Evolutionary conservation across 306 rosid species (phyloP).

Genomic region (Delonix regia): DNA sequence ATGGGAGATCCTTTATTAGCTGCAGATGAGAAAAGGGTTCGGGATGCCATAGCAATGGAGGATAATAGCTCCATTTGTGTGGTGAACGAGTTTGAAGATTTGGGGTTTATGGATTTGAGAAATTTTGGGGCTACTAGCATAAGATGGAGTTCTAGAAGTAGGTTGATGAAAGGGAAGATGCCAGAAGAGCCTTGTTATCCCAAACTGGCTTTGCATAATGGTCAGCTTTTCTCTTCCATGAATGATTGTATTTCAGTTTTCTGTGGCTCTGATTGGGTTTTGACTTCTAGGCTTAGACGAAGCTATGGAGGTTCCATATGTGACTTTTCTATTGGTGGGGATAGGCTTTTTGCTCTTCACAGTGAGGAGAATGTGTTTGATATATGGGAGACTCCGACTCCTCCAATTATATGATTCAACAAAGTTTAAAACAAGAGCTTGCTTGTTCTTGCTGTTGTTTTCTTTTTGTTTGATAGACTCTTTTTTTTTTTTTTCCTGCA

Average conservation of each 20-base stretch:
- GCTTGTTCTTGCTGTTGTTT: conserved; percentile 21
- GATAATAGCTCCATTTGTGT: conserved; percentile 79
- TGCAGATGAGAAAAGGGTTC: conserved; percentile 74
- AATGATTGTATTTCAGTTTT: conserved; percentile 88
- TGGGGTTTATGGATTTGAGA: conserved; percentile 91
- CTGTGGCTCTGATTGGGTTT: conserved; percentile 90
- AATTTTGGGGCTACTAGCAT: conserved; percentile 61
- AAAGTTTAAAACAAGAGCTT: neutral
- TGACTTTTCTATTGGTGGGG: conserved; percentile 95
- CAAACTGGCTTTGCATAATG: conserved; percentile 79
- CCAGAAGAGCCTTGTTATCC: conserved; percentile 96
- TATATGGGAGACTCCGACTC: conserved; percentile 92
- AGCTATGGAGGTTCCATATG: conserved; percentile 90
- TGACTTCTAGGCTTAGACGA: conserved; percentile 82
- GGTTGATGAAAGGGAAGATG: conserved; percentile 83
- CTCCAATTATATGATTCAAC: conserved; percentile 62
- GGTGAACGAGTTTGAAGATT: conserved; percentile 89
- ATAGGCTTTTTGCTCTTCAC: conserved; percentile 87
- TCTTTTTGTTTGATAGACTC: conserved; percentile 34
- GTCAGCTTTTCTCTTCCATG: conserved; percentile 95
- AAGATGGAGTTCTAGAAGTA: conserved; percentile 92
- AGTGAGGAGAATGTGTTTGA: conserved; percentile 96
- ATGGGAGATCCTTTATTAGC: conserved; percentile 54
- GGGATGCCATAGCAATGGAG: conserved; percentile 95
- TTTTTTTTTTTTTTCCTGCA: conserved; percentile 36